Evolutionary conservation across 1,284 basidiomycete genomes (phyloP).

Genomic region (Ceratobasidium sp.): DNA sequence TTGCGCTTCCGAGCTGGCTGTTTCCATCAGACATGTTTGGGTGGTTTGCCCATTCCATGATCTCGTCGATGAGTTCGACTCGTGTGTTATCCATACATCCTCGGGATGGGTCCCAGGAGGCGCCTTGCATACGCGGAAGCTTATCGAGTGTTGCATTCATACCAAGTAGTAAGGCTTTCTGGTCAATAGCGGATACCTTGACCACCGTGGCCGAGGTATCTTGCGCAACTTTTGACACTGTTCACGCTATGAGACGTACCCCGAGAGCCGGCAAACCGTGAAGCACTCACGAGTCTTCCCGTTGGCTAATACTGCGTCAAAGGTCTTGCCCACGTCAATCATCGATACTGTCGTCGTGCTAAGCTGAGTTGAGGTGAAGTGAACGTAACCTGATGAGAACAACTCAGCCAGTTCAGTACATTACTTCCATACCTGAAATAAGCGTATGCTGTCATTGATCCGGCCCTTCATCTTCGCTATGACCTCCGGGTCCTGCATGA

Average conservation of each 20-base stretch:
- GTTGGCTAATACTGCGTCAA: background rate
- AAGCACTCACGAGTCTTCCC: background rate
- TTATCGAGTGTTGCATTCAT: slow-evolving; percentile 4
- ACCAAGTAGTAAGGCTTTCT: background rate
- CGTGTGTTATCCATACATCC: too few relatives aligned
- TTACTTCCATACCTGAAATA: slow-evolving; percentile 2
- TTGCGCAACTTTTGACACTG: background rate
- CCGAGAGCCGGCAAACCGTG: too few relatives aligned
- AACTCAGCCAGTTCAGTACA: background rate
- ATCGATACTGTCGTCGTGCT: background rate
- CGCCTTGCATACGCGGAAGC: too few relatives aligned
- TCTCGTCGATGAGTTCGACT: too few relatives aligned
- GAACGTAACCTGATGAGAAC: background rate
- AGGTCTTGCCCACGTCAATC: background rate
- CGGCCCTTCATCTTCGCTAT: slow-evolving; percentile 3
- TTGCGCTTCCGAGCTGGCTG: too few relatives aligned
- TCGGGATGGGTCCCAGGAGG: too few relatives aligned
- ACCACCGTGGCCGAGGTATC: background rate
- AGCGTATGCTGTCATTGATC: background rate
- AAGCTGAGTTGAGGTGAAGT: background rate
- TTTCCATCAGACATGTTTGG: too few relatives aligned
- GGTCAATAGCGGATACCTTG: background rate
- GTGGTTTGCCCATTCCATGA: too few relatives aligned
- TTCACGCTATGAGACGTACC: background rate
- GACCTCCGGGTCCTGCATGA: background rate